Evolutionary conservation across 768 basidiomycete genomes (phyloP), one percentile per base, ranked within the genome.

Genomic region (Russula compacta): DNA sequence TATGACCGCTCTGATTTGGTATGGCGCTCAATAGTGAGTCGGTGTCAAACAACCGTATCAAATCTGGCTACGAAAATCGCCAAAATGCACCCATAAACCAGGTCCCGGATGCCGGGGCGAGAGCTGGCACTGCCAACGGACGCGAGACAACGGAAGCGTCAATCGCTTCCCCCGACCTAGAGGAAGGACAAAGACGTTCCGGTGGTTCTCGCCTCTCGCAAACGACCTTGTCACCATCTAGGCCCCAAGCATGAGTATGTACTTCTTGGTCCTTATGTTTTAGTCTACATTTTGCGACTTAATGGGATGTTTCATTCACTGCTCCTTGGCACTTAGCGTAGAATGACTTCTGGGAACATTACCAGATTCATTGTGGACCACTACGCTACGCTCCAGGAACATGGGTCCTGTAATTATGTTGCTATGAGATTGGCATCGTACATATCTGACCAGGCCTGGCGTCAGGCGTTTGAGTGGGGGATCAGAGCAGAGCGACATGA

Each of bases 41-140:
- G 19, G 83, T 85, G 3, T 84, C 87, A 14, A 93, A 92, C 69
- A 92, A 93, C 72, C 84, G 89, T 44, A 75, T 93, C 70, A 90
- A 89, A 70, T 89, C 89, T 7, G 88, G 87, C 21, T 81, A 87
- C 65, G 73, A 61, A 43, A 79, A 81, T 60, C 81, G 87, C 29
- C 65, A 65, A 4, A 68, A 69, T 53, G 83, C 85, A 9, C 87
- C 89, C 43, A 91, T 92, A 62, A 87, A 89, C 72, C 72, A 71
- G 67, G 84, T 92, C 7, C 88, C 88, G 1, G 73, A 77, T 17
- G 90, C 89, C 1, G 89, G 89, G 3, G 78, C 86, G 33, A 78
- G 85, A 40, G 70, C 76, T 19, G 88, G 87, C 47, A 79, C 78
- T 29, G 80, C 88, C 15, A 78, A 86, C 67, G 87, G 87, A 29